Base-by-base conservation (phyloP, 495 filamentous ascomycete genomes). In the Penicillium longicatenatum region DNA sequence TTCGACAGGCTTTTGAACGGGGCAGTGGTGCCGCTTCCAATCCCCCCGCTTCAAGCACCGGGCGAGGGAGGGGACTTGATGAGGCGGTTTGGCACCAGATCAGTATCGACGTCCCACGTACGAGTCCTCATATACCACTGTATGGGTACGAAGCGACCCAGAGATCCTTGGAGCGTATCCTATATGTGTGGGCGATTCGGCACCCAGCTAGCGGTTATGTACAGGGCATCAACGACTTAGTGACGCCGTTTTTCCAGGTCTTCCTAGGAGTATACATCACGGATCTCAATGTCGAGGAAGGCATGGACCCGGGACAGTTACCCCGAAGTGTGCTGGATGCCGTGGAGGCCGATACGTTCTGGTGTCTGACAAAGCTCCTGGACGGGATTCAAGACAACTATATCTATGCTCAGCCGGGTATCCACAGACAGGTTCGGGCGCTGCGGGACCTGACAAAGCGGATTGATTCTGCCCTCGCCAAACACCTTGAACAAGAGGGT, bases 351-450 rank as follows among this genome's bases (percentile, higher is more conserved):
- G 94, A 98, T 75, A 89, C 92, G 1, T 98, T 97, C 74, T 98
- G 94, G 94, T 98, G 94, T 69, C 78, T 98, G 43, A 97, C 94
- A 0, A 98, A 98, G 70, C 77, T 98, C 16, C 82, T 98, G 6
- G 95, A 98, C 61, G 95, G 94, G 26, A 98, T 98, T 51, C 94
- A 98, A 70, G 94, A 98, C 65, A 97, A 98, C 69, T 98, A 98
- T 70, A 97, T 98, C 47, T 93, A 93, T 58, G 93, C 92, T 2
- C 94, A 98, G 65, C 94, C 94, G 4, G 94, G 94, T 0, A 98
- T 98, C 59, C 92, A 96, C 66, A 82, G 94, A 37, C 95, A 98
- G 71, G 94, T 98, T 42, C 81, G 84, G 20, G 91, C 90, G 24
- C 78, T 98, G 62, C 84, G 89, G 45, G 93, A 98, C 72, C 79